Percentiles rank a stretch among this genome's conserved stretches.
Evolutionary conservation across 1,284 basidiomycete species (phyloP).

Genomic region (Fomitopsis schrenkii): DNA sequence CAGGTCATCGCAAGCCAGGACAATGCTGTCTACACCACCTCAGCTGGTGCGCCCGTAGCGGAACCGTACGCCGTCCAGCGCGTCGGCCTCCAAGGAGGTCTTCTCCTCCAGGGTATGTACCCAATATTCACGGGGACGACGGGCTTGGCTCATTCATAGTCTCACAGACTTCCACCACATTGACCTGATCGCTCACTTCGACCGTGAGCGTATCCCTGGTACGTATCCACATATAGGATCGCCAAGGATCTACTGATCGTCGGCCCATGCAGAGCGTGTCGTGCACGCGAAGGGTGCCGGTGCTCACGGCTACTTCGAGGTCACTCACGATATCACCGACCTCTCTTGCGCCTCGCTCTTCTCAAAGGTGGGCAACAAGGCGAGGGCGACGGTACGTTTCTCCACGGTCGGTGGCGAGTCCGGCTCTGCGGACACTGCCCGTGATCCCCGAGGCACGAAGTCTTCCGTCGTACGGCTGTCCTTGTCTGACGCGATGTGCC

Average conservation of each 20-base stretch:
- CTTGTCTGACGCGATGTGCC: not conserved
- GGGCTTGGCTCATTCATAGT: not conserved
- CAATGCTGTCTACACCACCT: constrained; percentile 75
- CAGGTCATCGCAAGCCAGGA: constrained; percentile 55
- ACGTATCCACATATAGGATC: constrained; percentile 1
- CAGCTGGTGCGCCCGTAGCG: constrained; percentile 71
- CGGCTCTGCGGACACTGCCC: constrained; percentile 86
- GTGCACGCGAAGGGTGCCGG: constrained; percentile 86
- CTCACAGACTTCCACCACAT: constrained; percentile 84
- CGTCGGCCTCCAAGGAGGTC: constrained; percentile 71
- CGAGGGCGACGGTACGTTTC: constrained; percentile 76
- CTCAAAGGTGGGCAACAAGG: constrained; percentile 66
- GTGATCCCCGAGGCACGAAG: constrained; percentile 73
- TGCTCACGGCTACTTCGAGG: constrained; percentile 90
- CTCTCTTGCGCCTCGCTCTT: constrained; percentile 75
- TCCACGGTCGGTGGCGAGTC: constrained; percentile 86
- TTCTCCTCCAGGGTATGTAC: constrained; percentile 76
- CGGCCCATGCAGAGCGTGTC: constrained; percentile 30
- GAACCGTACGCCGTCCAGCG: constrained; percentile 80
- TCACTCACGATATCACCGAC: constrained; percentile 80
- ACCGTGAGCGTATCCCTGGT: constrained; percentile 90
- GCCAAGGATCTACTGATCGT: constrained; percentile 5
- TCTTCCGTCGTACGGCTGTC: not conserved
- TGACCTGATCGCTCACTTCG: constrained; percentile 88
- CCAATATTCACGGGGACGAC: not conserved